Percentiles rank a stretch among this genome's conserved stretches.
These are phyloP conservation scores for Hortaea werneckii DNA, from an alignment of 2,329 filamentous ascomycete species.

Conservation along the genomic window DNA sequence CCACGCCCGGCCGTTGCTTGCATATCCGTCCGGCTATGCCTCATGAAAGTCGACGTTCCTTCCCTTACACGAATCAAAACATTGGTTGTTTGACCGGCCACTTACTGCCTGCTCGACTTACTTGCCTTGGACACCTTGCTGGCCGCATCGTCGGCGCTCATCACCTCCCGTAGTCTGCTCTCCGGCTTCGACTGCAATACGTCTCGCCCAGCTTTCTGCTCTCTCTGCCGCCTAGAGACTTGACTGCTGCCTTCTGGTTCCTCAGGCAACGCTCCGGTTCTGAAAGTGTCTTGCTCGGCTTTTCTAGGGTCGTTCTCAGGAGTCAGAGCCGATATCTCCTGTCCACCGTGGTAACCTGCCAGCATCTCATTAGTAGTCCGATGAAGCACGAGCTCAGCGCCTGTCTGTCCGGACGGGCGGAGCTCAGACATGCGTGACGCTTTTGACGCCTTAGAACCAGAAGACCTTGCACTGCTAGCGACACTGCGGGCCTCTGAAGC, in stretches of 20 bases:
- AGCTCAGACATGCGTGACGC: background rate
- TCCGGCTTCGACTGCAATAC: too few relatives aligned
- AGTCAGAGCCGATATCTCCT: too few relatives aligned
- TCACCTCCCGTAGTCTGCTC: background rate
- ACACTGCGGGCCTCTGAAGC: background rate
- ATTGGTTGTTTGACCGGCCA: too few relatives aligned
- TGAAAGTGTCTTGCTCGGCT: too few relatives aligned
- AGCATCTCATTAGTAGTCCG: background rate
- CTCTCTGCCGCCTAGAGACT: slow-evolving; percentile 1
- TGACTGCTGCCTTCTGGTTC: slow-evolving; percentile 5
- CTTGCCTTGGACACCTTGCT: background rate
- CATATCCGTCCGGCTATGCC: too few relatives aligned
- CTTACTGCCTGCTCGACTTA: background rate
- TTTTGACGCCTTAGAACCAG: background rate
- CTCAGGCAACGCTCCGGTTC: background rate
- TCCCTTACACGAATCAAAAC: too few relatives aligned
- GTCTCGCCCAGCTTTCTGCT: background rate
- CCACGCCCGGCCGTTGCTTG: too few relatives aligned
- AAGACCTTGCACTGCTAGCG: background rate
- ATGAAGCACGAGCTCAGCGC: background rate
- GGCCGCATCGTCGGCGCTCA: background rate
- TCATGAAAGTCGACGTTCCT: too few relatives aligned
- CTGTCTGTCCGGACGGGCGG: background rate
- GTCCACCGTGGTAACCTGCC: background rate
- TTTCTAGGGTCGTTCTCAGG: too few relatives aligned